Conservation (phyloP, 192 early-diverging fungal species). For the Cladochytrium replicatum region DNA sequence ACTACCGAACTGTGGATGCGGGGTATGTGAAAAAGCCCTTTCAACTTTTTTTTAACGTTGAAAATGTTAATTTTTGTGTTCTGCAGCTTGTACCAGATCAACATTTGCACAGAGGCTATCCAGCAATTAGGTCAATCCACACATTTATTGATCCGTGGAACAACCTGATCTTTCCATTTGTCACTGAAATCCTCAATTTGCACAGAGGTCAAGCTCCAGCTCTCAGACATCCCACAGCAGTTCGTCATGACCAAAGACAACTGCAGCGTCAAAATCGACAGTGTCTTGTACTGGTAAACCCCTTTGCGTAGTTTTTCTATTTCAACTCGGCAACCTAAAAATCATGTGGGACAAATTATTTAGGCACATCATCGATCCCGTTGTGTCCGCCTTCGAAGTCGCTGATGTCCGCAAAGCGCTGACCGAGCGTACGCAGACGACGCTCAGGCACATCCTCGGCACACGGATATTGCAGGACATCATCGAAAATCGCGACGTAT, state of each 20-base stretch:
- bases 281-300: conserved; percentile 82
- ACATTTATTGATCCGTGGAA: no score
- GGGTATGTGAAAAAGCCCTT: no score
- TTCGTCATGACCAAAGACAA: conserved; percentile 87
- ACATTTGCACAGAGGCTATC: conserved; percentile 28
- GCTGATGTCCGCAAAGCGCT: conserved; percentile 70
- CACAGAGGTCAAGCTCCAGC: no score
- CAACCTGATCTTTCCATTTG: no score
- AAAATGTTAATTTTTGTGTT: no score
- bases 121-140: no score
- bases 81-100: conserved; percentile 29
- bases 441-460: conserved; percentile 74
- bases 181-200: no score
- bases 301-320: no score
- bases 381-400: conserved; percentile 76
- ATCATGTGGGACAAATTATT: no score
- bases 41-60: no score
- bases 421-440: conserved; percentile 83
- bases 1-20: no score
- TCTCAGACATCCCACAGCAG: conserved; percentile 58
- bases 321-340: no score
- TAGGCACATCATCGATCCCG: conserved; percentile 23
- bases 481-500: conserved; percentile 81
- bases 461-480: conserved; percentile 72
- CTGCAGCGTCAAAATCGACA: conserved; percentile 72